Evolutionary conservation across 495 filamentous ascomycete species (phyloP), one percentile per base, ranked within the genome.

Genomic region (Neurospora sp.): DNA sequence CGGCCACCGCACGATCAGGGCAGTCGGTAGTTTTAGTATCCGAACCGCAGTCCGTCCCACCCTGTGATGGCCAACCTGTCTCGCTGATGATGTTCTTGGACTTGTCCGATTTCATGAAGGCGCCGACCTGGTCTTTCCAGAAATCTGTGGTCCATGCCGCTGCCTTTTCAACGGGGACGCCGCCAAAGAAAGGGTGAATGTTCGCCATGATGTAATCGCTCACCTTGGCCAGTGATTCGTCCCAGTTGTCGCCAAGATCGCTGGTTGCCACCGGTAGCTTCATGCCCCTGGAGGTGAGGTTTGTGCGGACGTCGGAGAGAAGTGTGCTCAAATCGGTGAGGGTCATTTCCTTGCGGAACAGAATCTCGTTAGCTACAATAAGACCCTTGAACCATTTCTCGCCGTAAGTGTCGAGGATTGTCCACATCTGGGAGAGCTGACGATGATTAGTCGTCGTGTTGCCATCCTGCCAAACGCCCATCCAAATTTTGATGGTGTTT

Each of bases 151-250:
- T 97, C 96, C 96, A 99, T 35, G 83, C 82, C 9, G 94, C 89
- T 0, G 94, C 95, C 22, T 84, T 77, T 27, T 88, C 83, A 16
- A 87, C 90, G 16, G 85, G 83, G 59, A 93, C 89, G 70, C 96
- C 96, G 4, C 89, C 93, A 76, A 99, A 99, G 86, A 99, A 98
- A 2, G 96, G 96, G 81, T 99, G 96, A 41, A 98, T 90, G 79
- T 99, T 99, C 22, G 93, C 92, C 95, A 98, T 98, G 78, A 98
- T 89, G 73, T 92, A 87, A 75, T 98, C 96, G 53, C 93, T 90
- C 68, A 87, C 84, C 6, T 78, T 70, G 0, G 92, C 90, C 17
- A 99, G 86, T 0, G 84, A 77, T 2, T 84, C 75, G 3, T 89
- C 90, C 96, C 96, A 98, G 78, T 94, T 91, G 74, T 94, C 91